Base-by-base conservation (phyloP, 2,329 filamentous ascomycete genomes). In the Whalleya microplaca region DNA sequence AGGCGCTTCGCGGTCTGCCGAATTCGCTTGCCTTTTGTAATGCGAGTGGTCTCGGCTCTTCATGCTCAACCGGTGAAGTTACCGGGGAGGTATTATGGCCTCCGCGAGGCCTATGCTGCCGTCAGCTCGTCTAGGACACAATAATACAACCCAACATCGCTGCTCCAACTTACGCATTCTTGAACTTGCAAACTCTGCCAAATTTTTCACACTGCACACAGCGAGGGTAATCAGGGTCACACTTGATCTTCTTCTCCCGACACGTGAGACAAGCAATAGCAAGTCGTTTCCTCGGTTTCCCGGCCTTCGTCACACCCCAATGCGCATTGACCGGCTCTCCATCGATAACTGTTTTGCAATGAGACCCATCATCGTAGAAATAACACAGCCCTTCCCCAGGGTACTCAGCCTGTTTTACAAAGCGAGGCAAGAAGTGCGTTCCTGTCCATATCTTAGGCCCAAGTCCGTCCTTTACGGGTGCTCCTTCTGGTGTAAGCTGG, bases 201-300 rank as follows among this genome's bases (percentile, higher is more conserved):
- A 94, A 94, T 76, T 96, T 96, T 71, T 95, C 89, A 72, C 93
- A 97, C 75, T 96, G 92, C 51, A 93, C 84, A 67, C 93, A 97
- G 65, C 91, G 92, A 41, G 90, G 90, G 63, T 86, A 89, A 66
- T 93, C 92, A 1, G 92, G 93, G 63, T 96, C 92, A 69, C 93
- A 97, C 74, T 96, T 96, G 77, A 97, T 96, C 80, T 96, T 97
- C 85, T 96, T 97, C 76, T 96, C 92, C 48, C 93, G 85, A 72
- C 93, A 97, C 12, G 92, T 95, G 56, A 96, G 82, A 70, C 93
- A 97, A 43, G 70, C 66, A 71, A 96, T 92, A 21, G 93, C 92
- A 54, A 96, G 80, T 54, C 93, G 84, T 77, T 97, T 97, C 64
- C 93, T 85, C 46, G 93, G 92, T 76, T 96, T 96, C 14, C 93